Conservation (phyloP, 2,329 filamentous ascomycete species). For the Colletotrichum sojae region DNA sequence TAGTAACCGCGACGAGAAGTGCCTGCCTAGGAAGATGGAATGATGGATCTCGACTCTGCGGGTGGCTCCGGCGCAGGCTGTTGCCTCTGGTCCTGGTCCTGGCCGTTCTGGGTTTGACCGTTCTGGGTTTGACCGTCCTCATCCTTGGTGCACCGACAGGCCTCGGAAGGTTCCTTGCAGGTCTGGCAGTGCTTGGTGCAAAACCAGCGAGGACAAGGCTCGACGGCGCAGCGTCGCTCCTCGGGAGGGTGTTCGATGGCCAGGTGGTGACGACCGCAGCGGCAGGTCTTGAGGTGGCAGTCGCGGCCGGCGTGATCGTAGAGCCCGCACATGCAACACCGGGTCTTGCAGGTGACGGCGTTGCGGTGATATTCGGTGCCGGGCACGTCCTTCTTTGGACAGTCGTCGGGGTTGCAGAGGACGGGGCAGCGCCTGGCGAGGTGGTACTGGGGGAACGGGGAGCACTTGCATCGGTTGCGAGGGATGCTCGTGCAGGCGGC, state of each 20-base stretch:
- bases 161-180: slow-evolving; percentile 1
- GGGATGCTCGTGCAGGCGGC: slow-evolving; percentile 48
- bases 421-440: slow-evolving; percentile 49
- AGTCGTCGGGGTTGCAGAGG: slow-evolving; percentile 50
- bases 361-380: slow-evolving; percentile 50
- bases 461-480: slow-evolving; percentile 56
- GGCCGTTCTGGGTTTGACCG: no score
- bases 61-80: no score
- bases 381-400: slow-evolving; percentile 45
- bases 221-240: slow-evolving; percentile 13
- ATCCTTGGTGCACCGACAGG: not conserved
- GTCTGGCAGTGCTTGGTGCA: slow-evolving; percentile 31
- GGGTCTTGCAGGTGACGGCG: slow-evolving; percentile 53
- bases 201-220: slow-evolving; percentile 23
- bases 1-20: no score
- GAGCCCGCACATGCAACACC: slow-evolving; percentile 60
- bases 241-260: slow-evolving; percentile 31
- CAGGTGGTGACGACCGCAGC: slow-evolving; percentile 54
- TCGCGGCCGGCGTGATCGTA: slow-evolving; percentile 53
- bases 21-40: no score
- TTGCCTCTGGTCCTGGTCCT: no score
- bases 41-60: no score
- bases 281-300: slow-evolving; percentile 52
- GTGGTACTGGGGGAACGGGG: slow-evolving; percentile 55
- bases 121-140: not conserved